A percentile compares a stretch with the other conserved stretches of the same genome.
Evolutionary conservation across 306 rosid genomes (phyloP).

Genomic region (Parietaria judaica): DNA sequence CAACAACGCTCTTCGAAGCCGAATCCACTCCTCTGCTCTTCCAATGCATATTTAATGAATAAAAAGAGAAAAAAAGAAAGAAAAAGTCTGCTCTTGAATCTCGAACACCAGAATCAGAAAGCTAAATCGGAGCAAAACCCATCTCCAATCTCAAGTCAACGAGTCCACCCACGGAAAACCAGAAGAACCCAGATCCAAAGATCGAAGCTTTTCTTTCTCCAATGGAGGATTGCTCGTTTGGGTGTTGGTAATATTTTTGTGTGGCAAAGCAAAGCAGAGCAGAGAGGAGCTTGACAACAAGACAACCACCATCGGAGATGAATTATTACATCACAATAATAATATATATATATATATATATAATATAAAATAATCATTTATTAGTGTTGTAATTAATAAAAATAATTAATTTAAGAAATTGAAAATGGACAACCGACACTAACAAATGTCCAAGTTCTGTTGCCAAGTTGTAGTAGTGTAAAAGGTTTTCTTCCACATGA

Average conservation of each 20-base stretch:
- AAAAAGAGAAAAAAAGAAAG: neutral
- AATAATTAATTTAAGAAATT: neutral
- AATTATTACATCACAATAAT: neutral
- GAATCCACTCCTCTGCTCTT: slow-evolving; percentile 39
- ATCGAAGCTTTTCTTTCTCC: neutral
- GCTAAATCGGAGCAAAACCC: slow-evolving; percentile 21
- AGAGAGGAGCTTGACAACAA: neutral
- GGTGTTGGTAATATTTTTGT: neutral
- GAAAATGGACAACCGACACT: slow-evolving; percentile 13
- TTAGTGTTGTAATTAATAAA: too few species aligned
- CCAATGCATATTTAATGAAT: slow-evolving; percentile 26
- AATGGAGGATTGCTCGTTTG: neutral
- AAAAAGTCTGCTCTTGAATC: neutral
- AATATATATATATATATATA: too few species aligned
- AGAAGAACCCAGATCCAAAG: neutral
- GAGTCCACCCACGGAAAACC: slow-evolving; percentile 12
- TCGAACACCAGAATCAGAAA: slow-evolving; percentile 1
- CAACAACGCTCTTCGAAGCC: slow-evolving; percentile 23
- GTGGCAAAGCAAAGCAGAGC: neutral
- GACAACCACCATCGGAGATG: neutral
- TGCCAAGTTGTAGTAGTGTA: neutral
- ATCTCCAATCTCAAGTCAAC: slow-evolving; percentile 26
- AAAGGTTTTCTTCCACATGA: neutral
- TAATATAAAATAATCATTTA: neutral
- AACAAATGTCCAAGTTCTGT: neutral